A percentile compares a stretch with the other conserved stretches of the same genome.
These are phyloP conservation scores for Lasiodiplodia theobromae DNA, from an alignment of 2,329 filamentous ascomycete genomes.

Conservation along the genomic window DNA sequence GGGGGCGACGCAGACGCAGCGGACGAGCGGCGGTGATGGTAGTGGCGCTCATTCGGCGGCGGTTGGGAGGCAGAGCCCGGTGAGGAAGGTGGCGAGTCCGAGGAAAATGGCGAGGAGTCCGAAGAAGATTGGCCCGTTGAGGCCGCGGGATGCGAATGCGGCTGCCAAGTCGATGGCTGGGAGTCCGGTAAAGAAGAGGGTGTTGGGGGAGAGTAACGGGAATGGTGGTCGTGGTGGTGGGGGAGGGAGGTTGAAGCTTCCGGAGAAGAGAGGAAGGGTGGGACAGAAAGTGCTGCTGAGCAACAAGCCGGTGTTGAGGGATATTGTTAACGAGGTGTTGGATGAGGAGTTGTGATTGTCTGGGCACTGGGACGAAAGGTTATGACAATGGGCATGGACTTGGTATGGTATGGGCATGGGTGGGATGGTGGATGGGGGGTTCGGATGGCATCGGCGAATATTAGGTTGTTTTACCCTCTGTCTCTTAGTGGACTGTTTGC, in stretches of 20 bases:
- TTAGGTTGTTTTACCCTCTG: background rate
- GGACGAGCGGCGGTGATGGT: background rate
- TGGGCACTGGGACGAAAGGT: background rate
- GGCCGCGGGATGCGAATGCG: slow-evolving; percentile 30
- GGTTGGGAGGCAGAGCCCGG: slow-evolving; percentile 28
- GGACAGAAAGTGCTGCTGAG: slow-evolving; percentile 65
- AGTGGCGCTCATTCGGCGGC: slow-evolving; percentile 24
- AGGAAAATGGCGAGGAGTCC: slow-evolving; percentile 35
- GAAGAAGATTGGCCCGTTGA: slow-evolving; percentile 34
- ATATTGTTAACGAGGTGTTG: slow-evolving; percentile 74
- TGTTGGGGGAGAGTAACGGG: slow-evolving; percentile 29
- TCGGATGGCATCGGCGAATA: background rate
- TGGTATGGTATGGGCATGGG: background rate
- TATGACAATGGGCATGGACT: background rate
- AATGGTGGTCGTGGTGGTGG: slow-evolving; percentile 5
- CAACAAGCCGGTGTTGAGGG: slow-evolving; percentile 72
- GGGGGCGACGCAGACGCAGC: slow-evolving; percentile 29
- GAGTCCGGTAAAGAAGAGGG: slow-evolving; percentile 34
- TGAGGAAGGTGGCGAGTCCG: slow-evolving; percentile 25
- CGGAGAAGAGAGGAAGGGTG: slow-evolving; percentile 67
- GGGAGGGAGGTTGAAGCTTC: slow-evolving; percentile 50
- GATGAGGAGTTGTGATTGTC: background rate
- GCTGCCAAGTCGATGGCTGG: slow-evolving; percentile 30
- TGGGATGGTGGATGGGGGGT: background rate
- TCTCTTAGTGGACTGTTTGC: background rate